phyloP scores from a whole-genome alignment of 2,329 filamentous ascomycete species.

The Hypoxylon sp. region DNA sequence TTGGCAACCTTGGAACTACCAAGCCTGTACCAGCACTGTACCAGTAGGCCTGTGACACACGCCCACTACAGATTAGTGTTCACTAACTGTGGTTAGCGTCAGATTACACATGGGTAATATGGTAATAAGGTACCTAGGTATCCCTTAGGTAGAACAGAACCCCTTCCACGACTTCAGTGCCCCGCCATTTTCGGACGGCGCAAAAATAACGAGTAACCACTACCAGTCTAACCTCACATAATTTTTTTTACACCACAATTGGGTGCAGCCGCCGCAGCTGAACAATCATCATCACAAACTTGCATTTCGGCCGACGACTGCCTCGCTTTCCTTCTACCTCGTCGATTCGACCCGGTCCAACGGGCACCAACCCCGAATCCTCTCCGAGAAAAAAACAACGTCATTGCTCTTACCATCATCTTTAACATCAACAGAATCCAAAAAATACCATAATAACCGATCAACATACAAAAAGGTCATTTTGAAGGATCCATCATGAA shows the following conservation, averaged over 20 bases:
- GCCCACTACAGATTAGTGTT: constrained; percentile 18
- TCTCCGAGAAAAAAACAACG: constrained; percentile 32
- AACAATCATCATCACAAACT: constrained; percentile 40
- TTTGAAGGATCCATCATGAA: constrained; percentile 71
- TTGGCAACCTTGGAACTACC: neutral
- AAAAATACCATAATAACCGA: constrained; percentile 12
- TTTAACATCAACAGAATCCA: constrained; percentile 21
- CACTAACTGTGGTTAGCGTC: constrained; percentile 22
- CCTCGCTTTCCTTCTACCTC: constrained; percentile 8
- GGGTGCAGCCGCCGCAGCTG: constrained; percentile 39
- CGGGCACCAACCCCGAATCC: constrained; percentile 37
- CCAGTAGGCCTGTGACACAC: constrained; percentile 38
- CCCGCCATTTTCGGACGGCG: constrained; percentile 45
- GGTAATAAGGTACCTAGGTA: constrained; percentile 13
- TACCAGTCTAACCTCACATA: constrained; percentile 40
- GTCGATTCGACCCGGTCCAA: constrained; percentile 38
- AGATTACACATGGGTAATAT: constrained; percentile 17
- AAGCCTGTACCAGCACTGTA: neutral
- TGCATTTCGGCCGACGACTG: constrained; percentile 32
- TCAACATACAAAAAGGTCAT: constrained; percentile 7
- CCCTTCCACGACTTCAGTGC: constrained; percentile 36
- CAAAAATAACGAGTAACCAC: constrained; percentile 45
- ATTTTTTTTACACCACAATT: constrained; percentile 46
- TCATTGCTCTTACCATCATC: constrained; percentile 31
- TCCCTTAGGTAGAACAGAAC: constrained; percentile 14